Base-by-base conservation (phyloP, 2,329 filamentous ascomycete species). In the Pseudopyrenochaeta lycopersici region DNA sequence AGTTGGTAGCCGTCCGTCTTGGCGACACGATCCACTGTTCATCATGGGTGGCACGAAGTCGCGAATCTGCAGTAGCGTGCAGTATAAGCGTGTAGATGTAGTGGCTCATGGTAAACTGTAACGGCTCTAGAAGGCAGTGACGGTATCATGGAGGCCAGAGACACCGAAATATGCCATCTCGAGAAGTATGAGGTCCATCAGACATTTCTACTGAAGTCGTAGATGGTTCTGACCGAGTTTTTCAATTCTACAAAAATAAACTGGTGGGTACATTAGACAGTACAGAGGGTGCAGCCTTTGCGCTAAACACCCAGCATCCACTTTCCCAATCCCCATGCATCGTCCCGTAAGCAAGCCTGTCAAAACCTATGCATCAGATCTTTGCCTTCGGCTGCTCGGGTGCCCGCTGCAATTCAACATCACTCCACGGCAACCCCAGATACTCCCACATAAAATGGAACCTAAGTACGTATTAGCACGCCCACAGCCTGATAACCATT, bases 401-500 rank as follows among this genome's bases (percentile, higher is more conserved):
- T 46, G 84, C 43, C 39, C 23, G 23, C 4, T 58, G 66, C 49
- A 86, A 66, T 55, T 78, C 77, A 18, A 89, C 65, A 52, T 87
- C 84, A 54, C 79, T 80, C 70, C 82, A 87, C 4, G 84, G 84
- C 41, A 92, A 63, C 0, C 80, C 87, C 39, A 92, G 71, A 68
- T 85, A 89, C 52, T 84, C 78, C 76, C 88, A 92, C 62, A 93
- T 83, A 63, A 85, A 89, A 61, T 87, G 83, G 72, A 88, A 90
- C 52, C 88, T 87, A 40, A 15, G 32, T 23, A 35, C 42, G 40
- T 33, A 39, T 52, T 63, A 71, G 62, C 58, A 42, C 17, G 39
- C 20, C 23, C 46, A 36, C 53, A 36, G 39, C 4, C 14, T 32
- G 14, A 41, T 12, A 23, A 12, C 15, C 32, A 15, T 35, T 41